phyloP scores from a whole-genome alignment of 2,329 filamentous ascomycete genomes.

The Diaporthe sp. region DNA sequence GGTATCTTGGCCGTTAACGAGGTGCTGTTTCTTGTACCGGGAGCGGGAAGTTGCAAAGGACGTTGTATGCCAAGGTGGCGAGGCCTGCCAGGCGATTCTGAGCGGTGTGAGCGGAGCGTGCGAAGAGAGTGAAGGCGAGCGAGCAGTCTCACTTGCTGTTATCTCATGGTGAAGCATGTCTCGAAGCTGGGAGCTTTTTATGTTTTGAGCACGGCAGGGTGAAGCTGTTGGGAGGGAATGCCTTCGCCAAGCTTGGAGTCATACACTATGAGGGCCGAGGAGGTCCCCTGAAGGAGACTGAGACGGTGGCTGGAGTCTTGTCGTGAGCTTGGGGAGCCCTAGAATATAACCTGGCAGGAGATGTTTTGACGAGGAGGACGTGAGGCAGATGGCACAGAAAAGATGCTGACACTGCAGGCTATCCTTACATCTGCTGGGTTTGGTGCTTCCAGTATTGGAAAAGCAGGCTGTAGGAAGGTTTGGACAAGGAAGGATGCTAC shows the following conservation, averaged over 20 bases:
- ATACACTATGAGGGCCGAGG: too few species aligned
- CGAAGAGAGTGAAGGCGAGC: neutral
- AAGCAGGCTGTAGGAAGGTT: too few species aligned
- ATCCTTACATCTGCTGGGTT: neutral
- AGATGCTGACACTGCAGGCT: rapidly evolving
- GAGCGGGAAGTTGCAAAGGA: neutral
- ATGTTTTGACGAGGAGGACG: neutral
- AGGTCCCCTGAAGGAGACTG: too few species aligned
- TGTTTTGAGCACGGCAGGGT: neutral
- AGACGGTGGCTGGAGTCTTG: neutral
- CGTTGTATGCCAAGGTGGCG: neutral
- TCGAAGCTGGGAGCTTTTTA: too few species aligned
- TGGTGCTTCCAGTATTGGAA: neutral
- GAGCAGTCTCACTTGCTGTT: neutral
- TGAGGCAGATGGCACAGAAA: neutral
- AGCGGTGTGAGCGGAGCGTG: neutral
- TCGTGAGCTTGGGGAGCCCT: neutral
- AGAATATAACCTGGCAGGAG: neutral
- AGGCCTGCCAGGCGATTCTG: neutral
- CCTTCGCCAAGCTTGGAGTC: neutral
- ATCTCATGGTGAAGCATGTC: neutral
- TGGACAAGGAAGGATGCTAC: neutral
- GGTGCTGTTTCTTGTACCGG: neutral
- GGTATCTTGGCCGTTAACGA: neutral
- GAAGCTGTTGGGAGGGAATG: neutral